Conservation (phyloP, 371 early-diverging fungal species). For the Zancudomyces culisetae region DNA sequence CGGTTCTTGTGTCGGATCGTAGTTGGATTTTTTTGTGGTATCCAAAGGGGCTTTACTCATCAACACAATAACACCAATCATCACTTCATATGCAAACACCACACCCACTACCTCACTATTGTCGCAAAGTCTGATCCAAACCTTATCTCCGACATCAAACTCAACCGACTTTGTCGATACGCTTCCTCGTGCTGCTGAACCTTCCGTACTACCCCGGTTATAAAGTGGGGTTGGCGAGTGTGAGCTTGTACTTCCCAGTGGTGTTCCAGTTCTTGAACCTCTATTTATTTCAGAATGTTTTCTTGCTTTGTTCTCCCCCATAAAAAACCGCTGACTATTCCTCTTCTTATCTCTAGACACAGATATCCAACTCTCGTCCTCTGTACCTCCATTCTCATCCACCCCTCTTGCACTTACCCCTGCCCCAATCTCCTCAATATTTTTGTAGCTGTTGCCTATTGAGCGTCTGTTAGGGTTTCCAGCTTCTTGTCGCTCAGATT, state of each 20-base stretch:
- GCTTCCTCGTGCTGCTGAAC: neutral
- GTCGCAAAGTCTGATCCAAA: conserved; percentile 10
- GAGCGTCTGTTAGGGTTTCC: neutral
- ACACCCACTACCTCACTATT: conserved; percentile 9
- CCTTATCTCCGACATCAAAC: conserved; percentile 8
- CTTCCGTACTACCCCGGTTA: neutral
- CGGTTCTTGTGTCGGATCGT: too few relatives aligned
- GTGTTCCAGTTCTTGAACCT: neutral
- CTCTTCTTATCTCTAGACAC: neutral
- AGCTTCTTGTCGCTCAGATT: neutral
- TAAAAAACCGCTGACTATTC: neutral
- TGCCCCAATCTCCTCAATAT: neutral
- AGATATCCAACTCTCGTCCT: neutral
- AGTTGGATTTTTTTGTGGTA: too few relatives aligned
- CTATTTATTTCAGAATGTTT: neutral
- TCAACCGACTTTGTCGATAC: conserved; percentile 4
- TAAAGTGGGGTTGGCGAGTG: neutral
- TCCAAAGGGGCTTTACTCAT: neutral
- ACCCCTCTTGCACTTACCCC: neutral
- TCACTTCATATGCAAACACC: conserved; percentile 19
- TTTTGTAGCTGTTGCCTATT: neutral
- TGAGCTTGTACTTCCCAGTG: neutral
- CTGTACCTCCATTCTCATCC: neutral
- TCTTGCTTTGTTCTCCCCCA: neutral
- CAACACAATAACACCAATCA: conserved; percentile 17